Conservation (phyloP, 2,329 filamentous ascomycete genomes). For the Chlorencoelia australis region DNA sequence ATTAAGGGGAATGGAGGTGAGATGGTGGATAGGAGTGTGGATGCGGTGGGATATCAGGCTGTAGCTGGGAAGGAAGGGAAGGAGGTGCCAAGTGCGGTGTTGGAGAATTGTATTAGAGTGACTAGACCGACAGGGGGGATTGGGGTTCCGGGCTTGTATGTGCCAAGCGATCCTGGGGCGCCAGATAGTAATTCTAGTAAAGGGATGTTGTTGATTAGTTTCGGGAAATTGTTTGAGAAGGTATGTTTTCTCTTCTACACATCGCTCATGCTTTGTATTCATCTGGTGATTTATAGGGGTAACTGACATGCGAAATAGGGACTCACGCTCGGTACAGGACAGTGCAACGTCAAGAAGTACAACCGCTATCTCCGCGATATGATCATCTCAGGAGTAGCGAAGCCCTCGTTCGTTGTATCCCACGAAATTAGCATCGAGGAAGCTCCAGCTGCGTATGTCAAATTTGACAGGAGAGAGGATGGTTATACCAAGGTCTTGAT, state of each 20-base stretch:
- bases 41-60: slow-evolving; percentile 58
- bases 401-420: slow-evolving; percentile 56
- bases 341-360: slow-evolving; percentile 60
- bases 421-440: slow-evolving; percentile 55
- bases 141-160: slow-evolving; percentile 27
- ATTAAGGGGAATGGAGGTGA: slow-evolving; percentile 46
- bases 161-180: slow-evolving; percentile 46
- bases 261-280: no score
- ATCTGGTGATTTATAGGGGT: background rate
- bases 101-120: slow-evolving; percentile 24
- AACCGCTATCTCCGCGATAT: slow-evolving; percentile 56
- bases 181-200: slow-evolving; percentile 50
- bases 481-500: slow-evolving; percentile 2
- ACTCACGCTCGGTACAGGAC: slow-evolving; percentile 48
- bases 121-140: slow-evolving; percentile 24
- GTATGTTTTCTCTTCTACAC: slow-evolving; percentile 25
- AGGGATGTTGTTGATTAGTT: slow-evolving; percentile 53
- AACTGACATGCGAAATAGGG: slow-evolving; percentile 31
- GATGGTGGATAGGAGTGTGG: slow-evolving; percentile 54
- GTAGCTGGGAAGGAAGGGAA: slow-evolving; percentile 43
- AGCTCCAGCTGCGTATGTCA: slow-evolving; percentile 49
- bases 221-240: slow-evolving; percentile 61
- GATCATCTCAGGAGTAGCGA: slow-evolving; percentile 53
- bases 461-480: slow-evolving; percentile 50
- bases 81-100: slow-evolving; percentile 47